Conservation (phyloP, 1,139 yeast species). For the Geotrichum klebahnii region DNA sequence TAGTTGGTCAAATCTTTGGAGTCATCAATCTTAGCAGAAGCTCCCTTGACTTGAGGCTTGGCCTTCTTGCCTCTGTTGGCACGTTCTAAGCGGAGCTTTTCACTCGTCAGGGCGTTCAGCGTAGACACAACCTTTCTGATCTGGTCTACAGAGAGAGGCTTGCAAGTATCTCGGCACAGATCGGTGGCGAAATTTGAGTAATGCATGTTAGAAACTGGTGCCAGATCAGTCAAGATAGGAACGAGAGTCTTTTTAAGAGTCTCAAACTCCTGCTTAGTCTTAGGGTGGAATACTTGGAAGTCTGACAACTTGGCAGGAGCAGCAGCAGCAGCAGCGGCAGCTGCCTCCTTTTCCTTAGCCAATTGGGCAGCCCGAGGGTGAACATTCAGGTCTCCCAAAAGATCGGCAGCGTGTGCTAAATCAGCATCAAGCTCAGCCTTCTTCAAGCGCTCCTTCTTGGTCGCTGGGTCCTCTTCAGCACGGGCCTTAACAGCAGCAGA, state of each 20-base stretch:
- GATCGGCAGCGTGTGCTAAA: conserved; percentile 85
- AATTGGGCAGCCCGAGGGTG: conserved; percentile 46
- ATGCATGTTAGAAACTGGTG: conserved; percentile 52
- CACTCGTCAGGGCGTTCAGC: conserved; percentile 72
- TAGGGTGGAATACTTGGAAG: conserved; percentile 60
- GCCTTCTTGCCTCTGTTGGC: conserved; percentile 95
- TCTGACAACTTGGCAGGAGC: conserved; percentile 41
- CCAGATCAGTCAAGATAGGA: conserved; percentile 60
- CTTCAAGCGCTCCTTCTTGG: conserved; percentile 65
- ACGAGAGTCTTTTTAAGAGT: conserved; percentile 74
- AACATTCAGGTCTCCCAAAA: conserved; percentile 71
- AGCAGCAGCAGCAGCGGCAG: conserved; percentile 57
- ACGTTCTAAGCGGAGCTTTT: conserved; percentile 87
- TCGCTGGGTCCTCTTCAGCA: conserved; percentile 46
- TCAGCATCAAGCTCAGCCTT: conserved; percentile 81
- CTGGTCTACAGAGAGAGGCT: conserved; percentile 77
- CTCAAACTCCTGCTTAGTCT: conserved; percentile 76
- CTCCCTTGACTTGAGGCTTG: conserved; percentile 75
- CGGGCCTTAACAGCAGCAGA: conserved; percentile 35
- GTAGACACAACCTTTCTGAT: conserved; percentile 84
- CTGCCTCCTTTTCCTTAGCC: conserved; percentile 64
- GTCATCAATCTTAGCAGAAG: conserved; percentile 74
- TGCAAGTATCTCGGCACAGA: conserved; percentile 75
- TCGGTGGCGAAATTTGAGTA: conserved; percentile 81
- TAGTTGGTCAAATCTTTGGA: conserved; percentile 58